Conservation (phyloP, 2,329 filamentous ascomycete species). For the Fusarium sp. region DNA sequence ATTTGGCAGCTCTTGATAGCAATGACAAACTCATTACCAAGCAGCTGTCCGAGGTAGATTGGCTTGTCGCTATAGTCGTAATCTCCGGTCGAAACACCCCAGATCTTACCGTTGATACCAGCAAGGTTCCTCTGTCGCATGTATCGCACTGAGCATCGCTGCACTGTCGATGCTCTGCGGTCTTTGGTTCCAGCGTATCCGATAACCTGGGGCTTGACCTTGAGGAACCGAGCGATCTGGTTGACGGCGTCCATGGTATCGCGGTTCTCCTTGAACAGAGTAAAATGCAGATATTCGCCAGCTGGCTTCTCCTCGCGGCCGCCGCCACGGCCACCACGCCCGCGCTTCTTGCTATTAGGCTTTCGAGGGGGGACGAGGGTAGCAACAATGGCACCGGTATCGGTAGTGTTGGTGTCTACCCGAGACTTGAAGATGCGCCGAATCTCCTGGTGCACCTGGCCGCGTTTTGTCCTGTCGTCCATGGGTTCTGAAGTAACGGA, state of each 20-base stretch:
- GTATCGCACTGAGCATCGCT: constrained; percentile 75
- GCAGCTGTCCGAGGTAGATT: constrained; percentile 83
- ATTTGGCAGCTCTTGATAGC: constrained; percentile 87
- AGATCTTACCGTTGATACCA: constrained; percentile 71
- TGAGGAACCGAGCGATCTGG: constrained; percentile 78
- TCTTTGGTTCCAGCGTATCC: constrained; percentile 88
- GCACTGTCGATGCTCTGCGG: constrained; percentile 84
- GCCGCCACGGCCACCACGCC: constrained; percentile 40
- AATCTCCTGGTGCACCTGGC: constrained; percentile 68
- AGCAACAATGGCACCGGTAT: constrained; percentile 71
- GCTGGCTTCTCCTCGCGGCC: constrained; percentile 49
- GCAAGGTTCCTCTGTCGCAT: constrained; percentile 69
- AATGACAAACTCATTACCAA: constrained; percentile 92
- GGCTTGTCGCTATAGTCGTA: constrained; percentile 79
- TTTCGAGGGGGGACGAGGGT: constrained; percentile 66
- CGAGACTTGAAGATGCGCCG: constrained; percentile 83
- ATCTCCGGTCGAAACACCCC: constrained; percentile 76
- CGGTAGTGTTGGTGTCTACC: constrained; percentile 77
- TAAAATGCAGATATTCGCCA: constrained; percentile 89
- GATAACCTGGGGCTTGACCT: constrained; percentile 79
- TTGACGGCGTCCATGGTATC: constrained; percentile 93
- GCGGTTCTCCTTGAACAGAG: constrained; percentile 95
- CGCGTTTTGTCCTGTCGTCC: constrained; percentile 59
- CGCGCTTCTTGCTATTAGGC: constrained; percentile 46
- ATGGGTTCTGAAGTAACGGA: constrained; percentile 55